Conservation (phyloP, 139 green algal genomes). For the Asterochloris sp. region DNA sequence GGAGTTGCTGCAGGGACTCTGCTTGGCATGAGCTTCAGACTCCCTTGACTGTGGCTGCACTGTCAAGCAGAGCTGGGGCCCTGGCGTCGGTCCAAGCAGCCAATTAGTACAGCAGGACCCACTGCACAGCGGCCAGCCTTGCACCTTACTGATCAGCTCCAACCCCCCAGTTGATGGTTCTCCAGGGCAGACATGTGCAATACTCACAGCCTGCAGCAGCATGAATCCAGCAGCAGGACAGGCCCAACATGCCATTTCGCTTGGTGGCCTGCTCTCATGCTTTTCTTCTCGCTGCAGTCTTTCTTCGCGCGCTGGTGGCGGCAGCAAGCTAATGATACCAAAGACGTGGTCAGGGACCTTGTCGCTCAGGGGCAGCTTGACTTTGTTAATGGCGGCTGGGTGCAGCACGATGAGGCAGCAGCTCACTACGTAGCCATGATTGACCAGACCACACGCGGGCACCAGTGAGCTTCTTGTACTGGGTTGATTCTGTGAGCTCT, state of each 20-base stretch:
- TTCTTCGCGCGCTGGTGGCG: conserved; percentile 88
- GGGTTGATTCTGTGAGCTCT: too few species aligned
- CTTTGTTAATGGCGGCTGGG: conserved; percentile 81
- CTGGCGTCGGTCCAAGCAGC: too few species aligned
- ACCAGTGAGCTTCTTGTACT: not conserved
- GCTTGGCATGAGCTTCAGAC: not conserved
- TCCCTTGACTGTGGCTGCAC: not conserved
- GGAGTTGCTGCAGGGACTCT: not conserved
- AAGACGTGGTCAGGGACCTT: conserved; percentile 44
- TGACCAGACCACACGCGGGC: conserved; percentile 70
- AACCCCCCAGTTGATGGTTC: too few species aligned
- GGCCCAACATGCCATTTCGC: too few species aligned
- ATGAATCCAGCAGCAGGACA: too few species aligned
- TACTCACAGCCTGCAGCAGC: too few species aligned
- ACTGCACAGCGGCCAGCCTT: too few species aligned
- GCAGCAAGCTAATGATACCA: conserved; percentile 46
- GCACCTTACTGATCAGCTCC: too few species aligned
- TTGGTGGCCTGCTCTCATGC: too few species aligned
- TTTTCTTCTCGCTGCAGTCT: conserved; percentile 26
- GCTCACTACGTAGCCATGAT: conserved; percentile 83
- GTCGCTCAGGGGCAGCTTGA: conserved; percentile 51
- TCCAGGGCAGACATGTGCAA: too few species aligned
- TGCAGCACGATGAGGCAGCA: conserved; percentile 91
- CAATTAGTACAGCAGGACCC: too few species aligned
- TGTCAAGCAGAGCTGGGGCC: not conserved